phyloP scores from a whole-genome alignment of 2,329 filamentous ascomycete species.

The Ophiostoma triangulosporum region DNA sequence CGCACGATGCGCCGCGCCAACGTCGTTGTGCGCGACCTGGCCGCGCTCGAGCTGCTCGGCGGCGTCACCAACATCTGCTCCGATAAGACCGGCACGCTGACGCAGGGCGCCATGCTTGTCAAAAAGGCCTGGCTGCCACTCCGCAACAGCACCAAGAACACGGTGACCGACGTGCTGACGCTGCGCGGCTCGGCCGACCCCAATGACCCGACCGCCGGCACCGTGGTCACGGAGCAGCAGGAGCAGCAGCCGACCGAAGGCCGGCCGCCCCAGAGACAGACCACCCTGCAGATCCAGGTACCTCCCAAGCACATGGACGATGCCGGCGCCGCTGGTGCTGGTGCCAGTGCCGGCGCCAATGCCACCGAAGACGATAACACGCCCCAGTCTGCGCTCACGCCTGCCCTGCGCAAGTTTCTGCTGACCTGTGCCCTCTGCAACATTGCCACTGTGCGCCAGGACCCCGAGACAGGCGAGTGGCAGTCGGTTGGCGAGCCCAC shows the following conservation, averaged over 20 bases:
- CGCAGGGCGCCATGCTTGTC: slow-evolving; percentile 56
- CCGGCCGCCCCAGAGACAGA: neutral
- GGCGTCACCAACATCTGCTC: slow-evolving; percentile 62
- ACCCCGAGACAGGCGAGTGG: slow-evolving; percentile 44
- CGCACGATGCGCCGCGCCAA: slow-evolving; percentile 51
- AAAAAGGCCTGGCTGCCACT: slow-evolving; percentile 52
- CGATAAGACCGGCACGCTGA: slow-evolving; percentile 59
- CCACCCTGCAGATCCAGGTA: neutral
- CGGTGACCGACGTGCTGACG: slow-evolving; percentile 33
- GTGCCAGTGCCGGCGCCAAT: neutral
- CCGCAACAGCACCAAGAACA: neutral
- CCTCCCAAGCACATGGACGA: neutral
- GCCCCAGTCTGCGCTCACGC: slow-evolving; percentile 27
- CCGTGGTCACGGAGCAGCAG: slow-evolving; percentile 38
- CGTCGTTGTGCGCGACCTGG: slow-evolving; percentile 53
- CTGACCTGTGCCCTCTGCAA: slow-evolving; percentile 52
- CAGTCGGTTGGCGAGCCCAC: slow-evolving; percentile 58
- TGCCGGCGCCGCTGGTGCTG: neutral
- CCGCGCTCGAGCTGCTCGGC: slow-evolving; percentile 54
- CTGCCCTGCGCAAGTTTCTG: slow-evolving; percentile 37
- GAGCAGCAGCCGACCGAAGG: slow-evolving; percentile 17
- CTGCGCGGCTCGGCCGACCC: slow-evolving; percentile 49
- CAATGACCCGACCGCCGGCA: slow-evolving; percentile 46
- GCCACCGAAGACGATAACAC: neutral
- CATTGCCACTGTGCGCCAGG: slow-evolving; percentile 43